A percentile compares a stretch with the other conserved stretches of the same genome.
phyloP scores from a whole-genome alignment of 495 filamentous ascomycete genomes.

The Mytilinidion resinicola region DNA sequence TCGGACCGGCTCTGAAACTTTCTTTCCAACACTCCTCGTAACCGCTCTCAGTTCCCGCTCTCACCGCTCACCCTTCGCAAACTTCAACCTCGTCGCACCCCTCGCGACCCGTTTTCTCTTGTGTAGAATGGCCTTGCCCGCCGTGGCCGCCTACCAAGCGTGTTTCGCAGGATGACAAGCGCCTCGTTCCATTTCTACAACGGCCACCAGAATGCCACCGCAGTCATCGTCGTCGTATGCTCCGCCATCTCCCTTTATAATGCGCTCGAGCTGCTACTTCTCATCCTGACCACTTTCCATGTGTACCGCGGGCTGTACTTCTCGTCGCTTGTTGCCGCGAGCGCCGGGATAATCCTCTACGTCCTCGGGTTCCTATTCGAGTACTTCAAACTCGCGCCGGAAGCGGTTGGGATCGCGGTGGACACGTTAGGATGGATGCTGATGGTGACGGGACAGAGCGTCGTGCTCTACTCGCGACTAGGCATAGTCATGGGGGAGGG shows the following conservation, averaged over 20 bases:
- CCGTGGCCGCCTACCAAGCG: no score
- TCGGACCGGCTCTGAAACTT: no score
- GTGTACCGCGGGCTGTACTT: slow-evolving; percentile 40
- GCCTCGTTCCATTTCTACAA: no score
- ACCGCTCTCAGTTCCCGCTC: no score
- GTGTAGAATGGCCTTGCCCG: no score
- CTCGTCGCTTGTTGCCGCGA: slow-evolving; percentile 38
- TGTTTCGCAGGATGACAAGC: no score
- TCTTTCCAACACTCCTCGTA: no score
- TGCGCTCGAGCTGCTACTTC: slow-evolving; percentile 38
- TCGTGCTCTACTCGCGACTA: slow-evolving; percentile 64
- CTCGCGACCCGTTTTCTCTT: no score
- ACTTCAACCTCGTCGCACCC: no score
- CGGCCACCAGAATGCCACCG: background rate
- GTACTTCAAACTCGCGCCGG: slow-evolving; percentile 44
- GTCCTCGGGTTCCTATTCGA: slow-evolving; percentile 56
- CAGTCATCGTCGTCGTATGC: background rate
- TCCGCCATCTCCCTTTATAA: slow-evolving; percentile 36
- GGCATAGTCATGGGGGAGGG: slow-evolving; percentile 50
- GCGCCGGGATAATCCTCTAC: slow-evolving; percentile 52
- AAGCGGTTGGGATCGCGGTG: slow-evolving; percentile 40
- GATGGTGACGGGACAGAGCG: slow-evolving; percentile 57
- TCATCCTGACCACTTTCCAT: slow-evolving; percentile 40
- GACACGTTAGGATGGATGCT: slow-evolving; percentile 53
- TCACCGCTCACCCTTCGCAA: no score